Evolutionary conservation across 805 yeast species (phyloP), one percentile per base, ranked within the genome.

Genomic region (Yarrowia bubula): DNA sequence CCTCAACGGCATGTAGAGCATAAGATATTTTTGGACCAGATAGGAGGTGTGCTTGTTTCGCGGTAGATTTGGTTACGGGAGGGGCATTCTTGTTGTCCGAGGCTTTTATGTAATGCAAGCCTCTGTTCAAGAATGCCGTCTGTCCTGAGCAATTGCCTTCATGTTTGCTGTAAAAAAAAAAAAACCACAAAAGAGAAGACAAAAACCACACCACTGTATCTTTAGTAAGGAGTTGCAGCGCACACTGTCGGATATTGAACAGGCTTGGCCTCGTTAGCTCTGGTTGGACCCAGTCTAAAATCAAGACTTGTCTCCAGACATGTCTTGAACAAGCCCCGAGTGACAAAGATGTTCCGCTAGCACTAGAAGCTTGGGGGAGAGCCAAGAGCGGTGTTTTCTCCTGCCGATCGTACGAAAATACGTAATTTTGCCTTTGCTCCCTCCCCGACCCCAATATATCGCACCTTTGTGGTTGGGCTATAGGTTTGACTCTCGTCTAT

Each of bases 401-500:
- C 35, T 17, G 55, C 13, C 41, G 17, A 48, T 48, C 32, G 55
- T 35, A 48, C 55, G 41, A 48, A 4, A 3, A 10, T 11, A 9
- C 38, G 13, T 35, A 9, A 4, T 10, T 35, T 35, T 35, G 38
- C 38, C 13, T 35, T 35, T 35, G 28, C 28, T 3, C 28, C 28
- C 28, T 22, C 38, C 22, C 37, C 14, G 2, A 13, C 14, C 28
- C 28, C 28, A 22, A 22, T 22, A 22, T 22, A 22, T 22, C 28
- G 28, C 28, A 22, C 53, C 53, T 47, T 47, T 33, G 28, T 22
- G 28, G 28, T 22, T 22, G 22, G 14, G 14, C 39, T 15, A 48
- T 48, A 48, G 41, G 41, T 17, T 48, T 48, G 41, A 35, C 55
- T 35, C 41, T 48, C 41, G 55, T 35, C 55, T 48, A 48, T 48